Percentiles rank a stretch among this genome's conserved stretches.
These are phyloP conservation scores for Angomonas ambiguus DNA, from an alignment of 208 protist species.

Conservation along the genomic window DNA sequence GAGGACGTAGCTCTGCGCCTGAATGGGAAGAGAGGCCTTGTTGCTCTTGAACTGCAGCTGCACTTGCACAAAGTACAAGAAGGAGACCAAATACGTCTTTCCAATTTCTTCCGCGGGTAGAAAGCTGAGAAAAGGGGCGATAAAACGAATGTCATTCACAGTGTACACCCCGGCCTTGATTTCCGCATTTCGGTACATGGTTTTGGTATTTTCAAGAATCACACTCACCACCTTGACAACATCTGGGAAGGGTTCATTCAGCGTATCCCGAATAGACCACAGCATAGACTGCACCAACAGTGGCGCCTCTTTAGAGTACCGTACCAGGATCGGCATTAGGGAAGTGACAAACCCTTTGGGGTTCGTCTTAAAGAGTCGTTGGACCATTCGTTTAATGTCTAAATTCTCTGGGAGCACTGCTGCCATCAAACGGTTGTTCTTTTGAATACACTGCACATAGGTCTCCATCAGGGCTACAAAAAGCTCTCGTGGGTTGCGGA, in stretches of 20 bases:
- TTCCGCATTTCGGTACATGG: conserved; percentile 58
- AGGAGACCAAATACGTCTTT: conserved; percentile 42
- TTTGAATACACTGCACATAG: conserved; percentile 59
- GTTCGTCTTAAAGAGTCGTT: conserved; percentile 49
- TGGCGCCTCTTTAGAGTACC: conserved; percentile 39
- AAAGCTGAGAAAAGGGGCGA: conserved; percentile 74
- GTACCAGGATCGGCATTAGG: conserved; percentile 61
- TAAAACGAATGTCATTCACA: conserved; percentile 61
- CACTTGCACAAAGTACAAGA: conserved; percentile 70
- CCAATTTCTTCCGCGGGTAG: conserved; percentile 41
- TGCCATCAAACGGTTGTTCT: conserved; percentile 46
- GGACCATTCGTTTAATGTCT: conserved; percentile 58
- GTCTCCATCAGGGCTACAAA: conserved; percentile 60
- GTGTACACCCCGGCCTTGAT: conserved; percentile 23
- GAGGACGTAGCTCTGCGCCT: conserved; percentile 36
- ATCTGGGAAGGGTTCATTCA: conserved; percentile 3
- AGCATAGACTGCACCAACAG: conserved; percentile 71
- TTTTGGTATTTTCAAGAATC: conserved; percentile 37
- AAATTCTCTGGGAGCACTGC: conserved; percentile 40
- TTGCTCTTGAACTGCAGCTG: conserved; percentile 54
- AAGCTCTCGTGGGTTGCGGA: conserved; percentile 56
- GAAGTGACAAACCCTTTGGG: conserved; percentile 34
- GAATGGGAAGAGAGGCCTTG: conserved; percentile 17
- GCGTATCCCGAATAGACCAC: conserved; percentile 36
- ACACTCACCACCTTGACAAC: conserved; percentile 22